Base-by-base conservation (phyloP, 1,284 basidiomycete species). In the Inonotus obliquus region DNA sequence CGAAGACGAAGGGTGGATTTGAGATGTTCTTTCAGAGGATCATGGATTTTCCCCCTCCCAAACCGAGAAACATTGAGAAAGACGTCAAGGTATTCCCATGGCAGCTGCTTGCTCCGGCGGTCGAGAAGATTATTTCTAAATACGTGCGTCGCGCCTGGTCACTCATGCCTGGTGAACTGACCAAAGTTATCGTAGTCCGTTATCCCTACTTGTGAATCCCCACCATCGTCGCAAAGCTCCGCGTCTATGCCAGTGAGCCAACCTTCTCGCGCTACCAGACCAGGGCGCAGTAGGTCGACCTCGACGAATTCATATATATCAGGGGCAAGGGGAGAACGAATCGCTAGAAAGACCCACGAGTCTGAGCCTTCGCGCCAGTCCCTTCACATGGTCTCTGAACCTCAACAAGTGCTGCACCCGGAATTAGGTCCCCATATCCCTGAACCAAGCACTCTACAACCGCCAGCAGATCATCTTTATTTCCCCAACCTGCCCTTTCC, bases 1-100 rank as follows among this genome's bases (percentile, higher is more conserved):
- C 91, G 52, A 98, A 98, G 77, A 85, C 85, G 70, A 91, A 93
- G 69, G 74, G 81, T 0, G 89, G 88, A 5, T 88, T 84, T 65
- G 91, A 93, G 69, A 32, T 27, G 14, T 94, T 98, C 76, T 98
- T 98, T 80, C 88, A 92, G 74, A 82, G 87, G 66, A 95, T 98
- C 76, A 98, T 98, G 96, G 86, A 91, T 61, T 96, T 97, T 70
- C 92, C 93, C 0, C 86, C 91, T 60, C 96, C 96, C 2, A 95
- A 94, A 73, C 96, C 96, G 4, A 81, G 96, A 57, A 96, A 96
- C 73, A 98, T 98, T 65, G 96, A 98, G 74, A 98, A 98, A 80
- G 94, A 97, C 70, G 83, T 98, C 72, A 98, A 98, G 76, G 94
- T 98, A 1, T 98, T 98, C 71, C 86, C 89, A n/a, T 98, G 96